phyloP scores from a whole-genome alignment of 805 yeast species.

The Suhomyces faveliae region DNA sequence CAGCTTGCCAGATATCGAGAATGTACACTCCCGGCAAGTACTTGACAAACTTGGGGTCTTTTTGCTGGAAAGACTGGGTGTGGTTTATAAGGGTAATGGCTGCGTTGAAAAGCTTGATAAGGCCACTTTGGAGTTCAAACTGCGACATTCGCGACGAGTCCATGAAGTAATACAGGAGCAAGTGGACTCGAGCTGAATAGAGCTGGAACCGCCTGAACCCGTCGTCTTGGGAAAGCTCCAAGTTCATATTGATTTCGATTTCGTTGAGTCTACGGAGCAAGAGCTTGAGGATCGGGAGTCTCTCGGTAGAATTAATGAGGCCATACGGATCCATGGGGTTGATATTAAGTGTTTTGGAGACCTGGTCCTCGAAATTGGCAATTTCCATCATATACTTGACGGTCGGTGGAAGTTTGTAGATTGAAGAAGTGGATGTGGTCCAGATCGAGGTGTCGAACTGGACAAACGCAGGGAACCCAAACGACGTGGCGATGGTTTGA shows the following conservation, averaged over 20 bases:
- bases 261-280: slow-evolving; percentile 73
- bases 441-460: slow-evolving; percentile 73
- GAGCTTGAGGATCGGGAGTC: slow-evolving; percentile 71
- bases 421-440: slow-evolving; percentile 45
- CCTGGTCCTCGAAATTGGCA: slow-evolving; percentile 82
- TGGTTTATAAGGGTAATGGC: slow-evolving; percentile 70
- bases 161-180: slow-evolving; percentile 77
- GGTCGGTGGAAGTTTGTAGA: slow-evolving; percentile 48
- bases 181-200: slow-evolving; percentile 74
- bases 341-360: slow-evolving; percentile 71
- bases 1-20: slow-evolving; percentile 86
- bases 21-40: slow-evolving; percentile 84
- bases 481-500: slow-evolving; percentile 85
- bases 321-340: slow-evolving; percentile 68
- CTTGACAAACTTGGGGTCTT: slow-evolving; percentile 61
- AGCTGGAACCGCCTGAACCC: slow-evolving; percentile 69
- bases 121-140: slow-evolving; percentile 68
- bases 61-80: slow-evolving; percentile 57
- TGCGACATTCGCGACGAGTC: slow-evolving; percentile 52
- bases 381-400: slow-evolving; percentile 78
- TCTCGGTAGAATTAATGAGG: slow-evolving; percentile 63
- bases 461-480: slow-evolving; percentile 93
- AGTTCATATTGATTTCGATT: slow-evolving; percentile 55
- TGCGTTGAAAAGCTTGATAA: slow-evolving; percentile 76
- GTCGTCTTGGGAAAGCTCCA: slow-evolving; percentile 48